These are phyloP conservation scores for Actinomortierella wolfii DNA, from an alignment of 371 early-diverging fungal species.

Conservation along the genomic window DNA sequence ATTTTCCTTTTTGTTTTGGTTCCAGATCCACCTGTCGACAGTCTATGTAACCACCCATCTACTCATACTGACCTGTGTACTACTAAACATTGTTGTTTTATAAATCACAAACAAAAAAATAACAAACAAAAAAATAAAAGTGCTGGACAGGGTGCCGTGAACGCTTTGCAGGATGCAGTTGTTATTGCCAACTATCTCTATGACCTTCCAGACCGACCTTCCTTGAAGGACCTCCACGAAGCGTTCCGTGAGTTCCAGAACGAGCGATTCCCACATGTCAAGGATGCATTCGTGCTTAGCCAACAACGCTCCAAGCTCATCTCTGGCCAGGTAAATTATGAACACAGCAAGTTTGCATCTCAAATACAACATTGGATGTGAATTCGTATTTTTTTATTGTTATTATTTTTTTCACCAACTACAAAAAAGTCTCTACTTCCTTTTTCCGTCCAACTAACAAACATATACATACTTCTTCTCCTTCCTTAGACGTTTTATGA, in stretches of 20 bases:
- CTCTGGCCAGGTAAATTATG: conserved; percentile 16
- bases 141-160: conserved; percentile 34
- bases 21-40: too few relatives aligned
- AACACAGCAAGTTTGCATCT: too few relatives aligned
- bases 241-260: conserved; percentile 17
- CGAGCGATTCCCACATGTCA: conserved; percentile 24
- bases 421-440: too few relatives aligned
- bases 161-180: conserved; percentile 35
- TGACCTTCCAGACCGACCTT: conserved; percentile 6
- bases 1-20: background rate
- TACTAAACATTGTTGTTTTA: too few relatives aligned
- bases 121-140: conserved; percentile 13
- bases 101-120: background rate
- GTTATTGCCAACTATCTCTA: conserved; percentile 26
- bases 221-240: conserved; percentile 11
- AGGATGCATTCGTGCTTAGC: conserved; percentile 12
- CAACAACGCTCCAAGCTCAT: conserved; percentile 14
- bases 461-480: too few relatives aligned
- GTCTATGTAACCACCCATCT: too few relatives aligned
- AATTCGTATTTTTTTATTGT: too few relatives aligned
- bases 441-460: too few relatives aligned
- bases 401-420: too few relatives aligned
- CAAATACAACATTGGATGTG: too few relatives aligned
- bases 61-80: too few relatives aligned
- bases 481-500: too few relatives aligned